phyloP scores from a whole-genome alignment of 148 eudicot genomes.

The Bassia scoparia region DNA sequence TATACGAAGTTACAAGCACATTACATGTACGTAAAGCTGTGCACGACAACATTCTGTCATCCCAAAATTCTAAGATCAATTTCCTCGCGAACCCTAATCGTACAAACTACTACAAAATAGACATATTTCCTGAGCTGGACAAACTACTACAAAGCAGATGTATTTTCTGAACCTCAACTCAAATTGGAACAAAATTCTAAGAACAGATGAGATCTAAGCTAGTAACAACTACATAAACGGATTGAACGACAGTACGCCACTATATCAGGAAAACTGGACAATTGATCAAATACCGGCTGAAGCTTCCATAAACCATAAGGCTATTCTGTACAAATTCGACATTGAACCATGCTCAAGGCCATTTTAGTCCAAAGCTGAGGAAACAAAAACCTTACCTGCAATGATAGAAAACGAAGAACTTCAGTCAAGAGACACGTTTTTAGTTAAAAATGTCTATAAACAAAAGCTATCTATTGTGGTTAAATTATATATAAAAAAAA shows the following conservation, averaged over 20 bases:
- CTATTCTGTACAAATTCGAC: slow-evolving; percentile 3
- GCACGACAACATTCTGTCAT: background rate
- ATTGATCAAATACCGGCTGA: background rate
- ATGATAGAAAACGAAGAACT: background rate
- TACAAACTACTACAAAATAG: background rate
- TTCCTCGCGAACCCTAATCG: too few species aligned
- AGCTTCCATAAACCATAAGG: slow-evolving; percentile 3
- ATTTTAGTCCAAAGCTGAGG: too few species aligned
- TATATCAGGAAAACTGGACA: slow-evolving; percentile 2
- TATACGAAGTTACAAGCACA: background rate
- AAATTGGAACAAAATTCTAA: background rate
- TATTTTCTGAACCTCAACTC: background rate
- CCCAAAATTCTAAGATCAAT: background rate
- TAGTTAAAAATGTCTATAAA: background rate
- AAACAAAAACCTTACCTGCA: too few species aligned
- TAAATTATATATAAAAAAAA: too few species aligned
- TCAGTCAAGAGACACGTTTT: background rate
- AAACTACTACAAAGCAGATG: background rate
- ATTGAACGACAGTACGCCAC: too few species aligned
- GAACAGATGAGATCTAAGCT: slow-evolving; percentile 11
- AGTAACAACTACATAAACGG: background rate
- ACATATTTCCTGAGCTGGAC: background rate
- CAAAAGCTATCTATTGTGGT: slow-evolving; percentile 2
- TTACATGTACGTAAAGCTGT: background rate
- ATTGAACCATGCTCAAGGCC: too few species aligned